Evolutionary conservation across 768 basidiomycete genomes (phyloP), one percentile per base, ranked within the genome.

Genomic region (Boletus fagicola): DNA sequence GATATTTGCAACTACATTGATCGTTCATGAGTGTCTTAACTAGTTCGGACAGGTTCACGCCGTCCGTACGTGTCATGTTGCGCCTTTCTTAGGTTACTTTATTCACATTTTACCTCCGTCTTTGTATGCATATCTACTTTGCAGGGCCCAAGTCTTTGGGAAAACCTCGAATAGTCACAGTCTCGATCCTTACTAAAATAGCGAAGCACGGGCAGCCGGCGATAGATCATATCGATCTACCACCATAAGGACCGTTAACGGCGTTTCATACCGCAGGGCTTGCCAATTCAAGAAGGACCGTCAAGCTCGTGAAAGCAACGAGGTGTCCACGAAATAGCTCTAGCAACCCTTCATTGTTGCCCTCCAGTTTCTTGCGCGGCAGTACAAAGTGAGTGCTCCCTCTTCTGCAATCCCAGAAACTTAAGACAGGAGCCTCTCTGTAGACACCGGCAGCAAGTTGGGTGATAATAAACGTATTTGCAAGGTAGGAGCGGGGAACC

Each of bases 171-270:
- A 42, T 43, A 31, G 44, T 42, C 43, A 52, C 35, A 24, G 45
- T 50, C 46, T 54, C 49, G 47, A 43, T 30, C 31, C 16, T 2
- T 13, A 31, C 43, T 20, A 51, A 61, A 56, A 58, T 56, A 58
- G 42, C 31, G 39, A 40, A 40, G 39, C 39, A n/a, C 39, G 39
- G 52, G 24, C 45, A 43, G 54, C 51, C 15, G 44, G 50, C 5
- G 58, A 65, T 62, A 52, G 53, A 62, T 58, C 52, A 52, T 56
- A 66, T 65, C 66, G 49, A 65, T 67, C 53, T 58, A 40, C 49
- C 33, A 31, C 44, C 38, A 51, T 35, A 22, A 39, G 49, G 18
- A 39, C 38, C 26, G n/a, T 30, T 20, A 36, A n/a, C 38, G 50
- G 38, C 38, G 50, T 49, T 52, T 43, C 47, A 56, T 59, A 62